These are phyloP conservation scores for Aspergillus neotritici DNA, from an alignment of 2,329 filamentous ascomycete species.

Conservation along the genomic window DNA sequence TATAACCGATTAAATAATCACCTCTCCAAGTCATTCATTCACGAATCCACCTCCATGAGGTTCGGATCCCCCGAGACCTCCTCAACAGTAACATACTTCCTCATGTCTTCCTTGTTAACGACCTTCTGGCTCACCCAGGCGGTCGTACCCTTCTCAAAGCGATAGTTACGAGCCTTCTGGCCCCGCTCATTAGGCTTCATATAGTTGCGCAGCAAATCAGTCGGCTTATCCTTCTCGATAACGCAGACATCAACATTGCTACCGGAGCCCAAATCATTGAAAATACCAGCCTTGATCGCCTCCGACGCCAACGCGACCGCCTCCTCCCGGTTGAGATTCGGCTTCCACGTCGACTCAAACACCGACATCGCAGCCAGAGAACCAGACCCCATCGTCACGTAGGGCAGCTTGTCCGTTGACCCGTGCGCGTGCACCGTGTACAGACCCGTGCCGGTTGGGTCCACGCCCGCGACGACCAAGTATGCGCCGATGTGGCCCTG, in stretches of 20 bases:
- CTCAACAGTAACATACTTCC: slow-evolving; percentile 87
- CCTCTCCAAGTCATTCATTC: slow-evolving; percentile 9
- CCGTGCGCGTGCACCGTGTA: slow-evolving; percentile 99
- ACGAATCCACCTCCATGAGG: slow-evolving; percentile 58
- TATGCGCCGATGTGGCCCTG: slow-evolving; percentile 98
- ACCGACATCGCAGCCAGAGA: slow-evolving; percentile 96
- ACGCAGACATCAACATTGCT: slow-evolving; percentile 96
- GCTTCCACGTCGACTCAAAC: slow-evolving; percentile 94
- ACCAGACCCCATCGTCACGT: slow-evolving; percentile 98
- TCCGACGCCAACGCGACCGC: slow-evolving; percentile 78
- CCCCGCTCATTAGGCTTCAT: slow-evolving; percentile 87
- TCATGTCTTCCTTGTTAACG: slow-evolving; percentile 87
- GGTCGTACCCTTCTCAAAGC: slow-evolving; percentile 86
- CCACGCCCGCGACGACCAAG: slow-evolving; percentile 91
- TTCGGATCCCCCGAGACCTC: slow-evolving; percentile 69
- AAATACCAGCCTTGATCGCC: slow-evolving; percentile 93
- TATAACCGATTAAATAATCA: too few relatives aligned
- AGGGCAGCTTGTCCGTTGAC: slow-evolving; percentile 95
- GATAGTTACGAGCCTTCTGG: slow-evolving; percentile 89
- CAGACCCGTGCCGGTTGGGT: slow-evolving; percentile 88
- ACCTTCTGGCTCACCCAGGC: slow-evolving; percentile 94
- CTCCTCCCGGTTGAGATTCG: slow-evolving; percentile 66
- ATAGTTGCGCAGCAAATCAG: slow-evolving; percentile 77
- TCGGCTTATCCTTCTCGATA: slow-evolving; percentile 93
- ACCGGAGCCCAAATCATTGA: slow-evolving; percentile 94